Conservation (phyloP, 192 early-diverging fungal species). For the Backusella circina region DNA sequence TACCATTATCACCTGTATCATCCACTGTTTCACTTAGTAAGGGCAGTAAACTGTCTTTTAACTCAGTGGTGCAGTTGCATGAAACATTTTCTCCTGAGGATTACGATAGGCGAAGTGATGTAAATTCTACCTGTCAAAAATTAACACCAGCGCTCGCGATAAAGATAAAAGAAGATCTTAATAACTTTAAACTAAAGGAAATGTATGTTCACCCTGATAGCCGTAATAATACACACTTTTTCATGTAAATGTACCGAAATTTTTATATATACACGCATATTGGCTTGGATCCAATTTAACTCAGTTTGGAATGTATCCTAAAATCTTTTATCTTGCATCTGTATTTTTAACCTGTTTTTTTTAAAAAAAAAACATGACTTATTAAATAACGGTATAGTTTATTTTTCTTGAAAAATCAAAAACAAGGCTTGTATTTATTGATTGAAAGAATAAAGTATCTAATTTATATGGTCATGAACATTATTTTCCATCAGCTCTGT, state of each 20-base stretch:
- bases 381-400: background rate
- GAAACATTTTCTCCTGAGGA: slow-evolving; percentile 70
- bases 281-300: background rate
- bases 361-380: background rate
- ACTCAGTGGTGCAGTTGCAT: slow-evolving; percentile 22
- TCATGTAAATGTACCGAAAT: slow-evolving; percentile 37
- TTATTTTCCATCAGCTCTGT: too few species aligned
- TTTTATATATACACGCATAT: background rate
- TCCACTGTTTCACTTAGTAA: slow-evolving; percentile 3
- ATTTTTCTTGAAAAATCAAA: background rate
- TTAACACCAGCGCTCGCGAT: slow-evolving; percentile 84
- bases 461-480: background rate
- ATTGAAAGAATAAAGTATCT: background rate
- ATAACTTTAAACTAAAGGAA: slow-evolving; percentile 89
- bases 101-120: slow-evolving; percentile 87
- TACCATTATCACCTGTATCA: slow-evolving; percentile 4
- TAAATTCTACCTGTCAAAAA: slow-evolving; percentile 73
- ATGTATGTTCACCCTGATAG: slow-evolving; percentile 88
- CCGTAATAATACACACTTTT: slow-evolving; percentile 69
- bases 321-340: background rate
- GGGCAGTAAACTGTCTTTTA: background rate
- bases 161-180: slow-evolving; percentile 89
- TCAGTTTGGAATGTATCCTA: background rate
- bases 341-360: background rate
- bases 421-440: background rate